Evolutionary conservation across 2,329 filamentous ascomycete genomes (phyloP).

Genomic region (Fusarium compactum): DNA sequence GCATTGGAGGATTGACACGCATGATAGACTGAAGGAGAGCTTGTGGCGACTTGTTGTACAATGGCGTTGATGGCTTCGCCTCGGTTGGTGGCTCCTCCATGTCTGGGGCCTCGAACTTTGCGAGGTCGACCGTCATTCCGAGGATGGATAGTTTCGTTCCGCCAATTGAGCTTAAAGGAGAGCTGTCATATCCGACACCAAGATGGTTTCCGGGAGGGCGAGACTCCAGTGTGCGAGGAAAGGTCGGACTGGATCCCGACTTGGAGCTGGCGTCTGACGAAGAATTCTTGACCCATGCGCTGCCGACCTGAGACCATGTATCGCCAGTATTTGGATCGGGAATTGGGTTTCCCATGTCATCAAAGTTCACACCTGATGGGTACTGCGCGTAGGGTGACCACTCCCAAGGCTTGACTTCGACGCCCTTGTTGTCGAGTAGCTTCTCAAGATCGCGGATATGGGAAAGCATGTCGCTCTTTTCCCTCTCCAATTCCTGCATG

Average conservation of each 20-base stretch:
- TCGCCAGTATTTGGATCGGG: conserved; percentile 43
- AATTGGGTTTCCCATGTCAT: conserved; percentile 44
- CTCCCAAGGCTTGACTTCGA: conserved; percentile 69
- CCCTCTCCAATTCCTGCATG: conserved; percentile 79
- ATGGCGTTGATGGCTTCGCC: conserved; percentile 55
- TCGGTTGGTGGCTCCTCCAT: conserved; percentile 66
- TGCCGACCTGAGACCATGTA: conserved; percentile 51
- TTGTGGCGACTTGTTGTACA: conserved; percentile 79
- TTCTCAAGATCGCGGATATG: conserved; percentile 77
- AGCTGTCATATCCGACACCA: conserved; percentile 72
- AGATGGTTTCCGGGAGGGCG: conserved; percentile 72
- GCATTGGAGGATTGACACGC: conserved; percentile 68
- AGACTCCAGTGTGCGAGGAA: conserved; percentile 55
- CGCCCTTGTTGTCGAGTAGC: conserved; percentile 70
- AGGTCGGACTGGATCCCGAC: conserved; percentile 39
- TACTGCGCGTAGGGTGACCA: conserved; percentile 49
- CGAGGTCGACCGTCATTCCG: conserved; percentile 83
- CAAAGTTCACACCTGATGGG: conserved; percentile 43
- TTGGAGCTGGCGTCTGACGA: conserved; percentile 24
- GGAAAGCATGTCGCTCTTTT: conserved; percentile 74
- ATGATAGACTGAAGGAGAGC: conserved; percentile 75
- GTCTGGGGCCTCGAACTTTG: conserved; percentile 76
- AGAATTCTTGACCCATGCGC: conserved; percentile 53
- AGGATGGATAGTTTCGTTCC: conserved; percentile 83
- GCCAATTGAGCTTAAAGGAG: conserved; percentile 77